Evolutionary conservation across 2,329 filamentous ascomycete species (phyloP).

Genomic region (Neofusicoccum kwambonambiense): DNA sequence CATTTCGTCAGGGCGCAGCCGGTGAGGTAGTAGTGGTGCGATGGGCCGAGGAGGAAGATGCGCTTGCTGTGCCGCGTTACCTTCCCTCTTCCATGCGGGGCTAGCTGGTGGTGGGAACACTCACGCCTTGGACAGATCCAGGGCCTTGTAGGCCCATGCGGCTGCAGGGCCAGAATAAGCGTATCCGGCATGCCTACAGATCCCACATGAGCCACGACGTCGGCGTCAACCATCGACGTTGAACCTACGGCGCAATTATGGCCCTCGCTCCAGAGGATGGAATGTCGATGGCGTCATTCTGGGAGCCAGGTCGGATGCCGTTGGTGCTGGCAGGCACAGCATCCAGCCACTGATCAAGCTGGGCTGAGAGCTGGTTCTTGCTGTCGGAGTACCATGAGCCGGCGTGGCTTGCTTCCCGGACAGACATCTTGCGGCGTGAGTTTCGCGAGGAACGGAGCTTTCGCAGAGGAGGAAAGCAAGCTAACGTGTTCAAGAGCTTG

Average conservation of each 20-base stretch:
- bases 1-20: constrained; percentile 76
- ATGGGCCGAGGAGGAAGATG: constrained; percentile 89
- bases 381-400: constrained; percentile 81
- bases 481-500: background rate
- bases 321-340: constrained; percentile 67
- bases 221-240: background rate
- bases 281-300: constrained; percentile 44
- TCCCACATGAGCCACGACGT: constrained; percentile 20
- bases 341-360: constrained; percentile 75
- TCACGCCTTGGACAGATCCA: constrained; percentile 75
- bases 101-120: constrained; percentile 24
- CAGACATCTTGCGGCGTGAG: constrained; percentile 28
- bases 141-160: constrained; percentile 88
- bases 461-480: background rate
- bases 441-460: background rate
- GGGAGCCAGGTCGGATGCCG: constrained; percentile 52
- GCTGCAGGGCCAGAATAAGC: constrained; percentile 87
- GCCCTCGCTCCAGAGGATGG: constrained; percentile 75
- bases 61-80: constrained; percentile 61
- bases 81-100: background rate
- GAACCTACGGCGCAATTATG: constrained; percentile 85
- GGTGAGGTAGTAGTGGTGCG: constrained; percentile 79
- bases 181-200: constrained; percentile 83
- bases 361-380: constrained; percentile 56
- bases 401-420: constrained; percentile 69